Base-by-base conservation (phyloP, 208 protist genomes). In the Crithidia brevicula region DNA sequence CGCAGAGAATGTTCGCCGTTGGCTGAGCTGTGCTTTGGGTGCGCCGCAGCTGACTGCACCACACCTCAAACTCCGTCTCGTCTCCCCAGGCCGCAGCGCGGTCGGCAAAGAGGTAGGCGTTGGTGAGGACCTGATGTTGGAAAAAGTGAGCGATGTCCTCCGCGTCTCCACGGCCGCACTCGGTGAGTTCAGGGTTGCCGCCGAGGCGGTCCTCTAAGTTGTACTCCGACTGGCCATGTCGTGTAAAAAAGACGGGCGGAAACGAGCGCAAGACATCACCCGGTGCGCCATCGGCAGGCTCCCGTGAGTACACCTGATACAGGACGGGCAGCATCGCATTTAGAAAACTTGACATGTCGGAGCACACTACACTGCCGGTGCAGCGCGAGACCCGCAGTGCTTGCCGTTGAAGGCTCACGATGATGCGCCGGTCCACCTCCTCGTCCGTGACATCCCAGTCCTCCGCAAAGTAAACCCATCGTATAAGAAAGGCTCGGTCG, bases 181-280 rank as follows among this genome's bases (percentile, higher is more conserved):
- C 61, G 2, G 89, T 92, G 42, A 95, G 72, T 57, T 90, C 83
- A 4, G 89, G 86, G 53, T 95, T 80, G 18, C 89, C 89, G 31
- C 89, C 89, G 3, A 95, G 77, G 16, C 89, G 89, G 65, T 93
- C 85, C 65, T 95, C 79, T 4, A 95, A 31, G 68, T 95, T 95
- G 64, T 92, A 95, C 76, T 91, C 84, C 5, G 86, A 93, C 56
- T 95, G 77, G 5, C 89, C 89, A 71, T 95, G 89, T 2, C 89
- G 76, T 5, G 86, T 89, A 61, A 95, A 93, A 58, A 91, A 95
- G 40, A 92, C 66, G 15, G 89, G 89, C 6, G 74, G 72, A 34
- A 83, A 77, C n/a, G 78, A 90, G 42, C 67, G 60, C 18, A 93
- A 59, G 40, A 82, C 83, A 11, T 88, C 83, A 16, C 64, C 54